These are phyloP conservation scores for Articulospora tetracladia DNA, from an alignment of 495 filamentous ascomycete species.

Conservation along the genomic window DNA sequence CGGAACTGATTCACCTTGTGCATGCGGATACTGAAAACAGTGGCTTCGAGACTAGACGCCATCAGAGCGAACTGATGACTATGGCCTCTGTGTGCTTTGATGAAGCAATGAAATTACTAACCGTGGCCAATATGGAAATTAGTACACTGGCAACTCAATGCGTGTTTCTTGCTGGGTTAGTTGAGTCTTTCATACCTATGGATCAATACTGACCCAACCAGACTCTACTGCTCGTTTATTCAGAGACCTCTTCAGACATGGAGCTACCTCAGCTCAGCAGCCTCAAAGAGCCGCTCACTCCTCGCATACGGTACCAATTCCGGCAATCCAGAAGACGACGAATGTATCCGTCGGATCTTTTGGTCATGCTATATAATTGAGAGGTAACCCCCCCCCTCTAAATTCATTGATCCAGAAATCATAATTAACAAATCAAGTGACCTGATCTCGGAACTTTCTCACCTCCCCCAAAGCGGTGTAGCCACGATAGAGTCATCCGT, in stretches of 20 bases:
- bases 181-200: background rate
- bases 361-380: constrained; percentile 48
- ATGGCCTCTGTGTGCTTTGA: constrained; percentile 33
- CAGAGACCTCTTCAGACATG: constrained; percentile 33
- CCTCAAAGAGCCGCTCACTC: constrained; percentile 36
- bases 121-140: constrained; percentile 30
- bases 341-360: constrained; percentile 42
- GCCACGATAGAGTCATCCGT: constrained; percentile 41
- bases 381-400: constrained; percentile 19
- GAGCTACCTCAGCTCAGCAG: constrained; percentile 29
- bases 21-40: background rate
- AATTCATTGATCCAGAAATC: background rate
- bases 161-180: constrained; percentile 33
- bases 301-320: constrained; percentile 26
- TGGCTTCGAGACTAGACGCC: constrained; percentile 6
- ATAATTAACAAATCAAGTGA: constrained; percentile 9
- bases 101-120: constrained; percentile 28
- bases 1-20: constrained; percentile 21
- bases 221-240: constrained; percentile 34
- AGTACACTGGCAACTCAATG: constrained; percentile 31
- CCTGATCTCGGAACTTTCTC: constrained; percentile 32
- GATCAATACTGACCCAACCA: constrained; percentile 1
- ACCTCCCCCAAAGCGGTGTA: constrained; percentile 39
- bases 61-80: constrained; percentile 18
- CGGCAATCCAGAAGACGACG: constrained; percentile 29